These are phyloP conservation scores for Candida montana DNA, from an alignment of 805 yeast genomes.

Conservation along the genomic window DNA sequence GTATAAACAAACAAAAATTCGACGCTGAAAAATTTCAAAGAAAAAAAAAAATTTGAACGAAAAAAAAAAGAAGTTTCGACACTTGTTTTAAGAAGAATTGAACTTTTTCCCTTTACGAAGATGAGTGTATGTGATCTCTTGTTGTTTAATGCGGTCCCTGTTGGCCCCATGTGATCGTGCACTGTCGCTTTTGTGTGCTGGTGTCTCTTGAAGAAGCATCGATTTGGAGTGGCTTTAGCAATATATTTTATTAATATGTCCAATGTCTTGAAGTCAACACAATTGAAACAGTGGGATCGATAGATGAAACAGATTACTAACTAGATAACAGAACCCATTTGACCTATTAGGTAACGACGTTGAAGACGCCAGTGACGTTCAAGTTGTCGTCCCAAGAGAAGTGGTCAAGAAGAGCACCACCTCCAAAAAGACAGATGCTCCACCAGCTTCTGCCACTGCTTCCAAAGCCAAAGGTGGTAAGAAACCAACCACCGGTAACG, in stretches of 20 bases:
- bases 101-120: not conserved
- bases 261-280: too few relatives aligned
- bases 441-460: conserved; percentile 80
- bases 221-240: not conserved
- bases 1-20: too few relatives aligned
- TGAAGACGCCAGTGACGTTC: conserved; percentile 61
- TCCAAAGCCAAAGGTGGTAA: conserved; percentile 69
- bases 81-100: conserved; percentile 1
- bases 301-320: not conserved
- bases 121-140: conserved; percentile 9
- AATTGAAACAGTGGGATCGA: too few relatives aligned
- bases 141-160: too few relatives aligned
- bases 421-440: conserved; percentile 78
- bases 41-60: conserved; percentile 2
- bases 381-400: conserved; percentile 56
- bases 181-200: too few relatives aligned
- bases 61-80: not conserved
- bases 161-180: not conserved
- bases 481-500: conserved; percentile 76
- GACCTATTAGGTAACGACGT: conserved; percentile 85
- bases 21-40: conserved; percentile 10
- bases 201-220: not conserved
- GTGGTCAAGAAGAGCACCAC: conserved; percentile 77
- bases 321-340: conserved; percentile 58
- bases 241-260: too few relatives aligned